phyloP scores from a whole-genome alignment of 768 basidiomycete species.

The Rhodotorula paludigena region DNA sequence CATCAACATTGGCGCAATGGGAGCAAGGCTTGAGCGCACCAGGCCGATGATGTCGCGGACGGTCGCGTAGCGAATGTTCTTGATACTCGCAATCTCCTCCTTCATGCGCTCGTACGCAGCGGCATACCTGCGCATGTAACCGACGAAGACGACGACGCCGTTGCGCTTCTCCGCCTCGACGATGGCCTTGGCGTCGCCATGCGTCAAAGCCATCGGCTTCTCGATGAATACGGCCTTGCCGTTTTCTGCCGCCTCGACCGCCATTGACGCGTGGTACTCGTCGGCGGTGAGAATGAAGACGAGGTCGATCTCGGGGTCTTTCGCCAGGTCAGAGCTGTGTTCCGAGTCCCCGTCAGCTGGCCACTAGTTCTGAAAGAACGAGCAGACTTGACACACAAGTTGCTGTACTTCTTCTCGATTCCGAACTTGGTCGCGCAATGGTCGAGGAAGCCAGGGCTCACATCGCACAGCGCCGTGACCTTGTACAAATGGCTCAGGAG shows the following conservation, averaged over 20 bases:
- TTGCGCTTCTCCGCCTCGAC: slow-evolving; percentile 39
- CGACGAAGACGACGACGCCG: slow-evolving; percentile 39
- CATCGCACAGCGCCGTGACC: slow-evolving; percentile 26
- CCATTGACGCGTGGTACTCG: slow-evolving; percentile 30
- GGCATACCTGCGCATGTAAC: slow-evolving; percentile 46
- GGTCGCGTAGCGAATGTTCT: slow-evolving; percentile 41
- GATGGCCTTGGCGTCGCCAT: slow-evolving; percentile 40
- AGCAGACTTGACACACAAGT: slow-evolving; percentile 11
- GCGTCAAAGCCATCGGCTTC: slow-evolving; percentile 44
- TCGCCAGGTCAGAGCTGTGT: slow-evolving; percentile 17
- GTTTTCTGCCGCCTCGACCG: slow-evolving; percentile 16
- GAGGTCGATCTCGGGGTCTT: slow-evolving; percentile 21
- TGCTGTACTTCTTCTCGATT: slow-evolving; percentile 1
- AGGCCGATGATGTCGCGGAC: slow-evolving; percentile 44
- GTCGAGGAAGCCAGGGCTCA: neutral
- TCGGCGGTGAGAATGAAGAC: slow-evolving; percentile 34
- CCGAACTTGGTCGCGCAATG: slow-evolving; percentile 20
- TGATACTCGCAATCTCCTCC: slow-evolving; percentile 39
- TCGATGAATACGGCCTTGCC: slow-evolving; percentile 45
- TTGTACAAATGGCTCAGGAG: slow-evolving; percentile 25
- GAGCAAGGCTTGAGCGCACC: slow-evolving; percentile 22
- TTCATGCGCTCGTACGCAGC: slow-evolving; percentile 40
- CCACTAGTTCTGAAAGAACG: neutral
- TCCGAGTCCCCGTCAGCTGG: neutral
- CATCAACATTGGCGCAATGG: neutral